Conservation (phyloP, 1,284 basidiomycete species). For the Anthracocystis setariae region DNA sequence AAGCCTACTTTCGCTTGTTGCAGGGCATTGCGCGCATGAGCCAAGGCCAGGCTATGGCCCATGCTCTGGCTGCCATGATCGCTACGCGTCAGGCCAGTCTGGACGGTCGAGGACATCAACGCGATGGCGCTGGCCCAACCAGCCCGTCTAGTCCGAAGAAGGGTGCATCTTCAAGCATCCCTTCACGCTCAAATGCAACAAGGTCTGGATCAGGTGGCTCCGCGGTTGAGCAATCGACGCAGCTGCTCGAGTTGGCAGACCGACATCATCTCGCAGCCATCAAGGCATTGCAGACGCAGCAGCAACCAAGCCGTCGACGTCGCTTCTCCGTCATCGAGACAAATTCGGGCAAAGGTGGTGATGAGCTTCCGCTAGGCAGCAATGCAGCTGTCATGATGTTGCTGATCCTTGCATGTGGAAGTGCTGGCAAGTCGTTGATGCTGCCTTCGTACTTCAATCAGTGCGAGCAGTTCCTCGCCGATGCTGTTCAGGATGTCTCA, state of each 20-base stretch:
- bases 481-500: constrained; percentile 41
- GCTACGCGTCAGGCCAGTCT: constrained; percentile 27
- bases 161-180: background rate
- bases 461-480: constrained; percentile 45
- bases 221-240: background rate
- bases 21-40: constrained; percentile 25
- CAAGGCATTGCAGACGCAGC: constrained; percentile 44
- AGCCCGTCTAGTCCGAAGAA: background rate
- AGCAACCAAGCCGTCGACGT: constrained; percentile 40
- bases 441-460: constrained; percentile 48
- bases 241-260: constrained; percentile 31
- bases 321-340: constrained; percentile 46
- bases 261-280: constrained; percentile 43
- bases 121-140: background rate
- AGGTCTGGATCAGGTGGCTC: background rate
- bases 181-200: background rate
- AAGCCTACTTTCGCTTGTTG: constrained; percentile 33
- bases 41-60: constrained; percentile 47
- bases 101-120: background rate
- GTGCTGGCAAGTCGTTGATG: constrained; percentile 44
- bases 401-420: constrained; percentile 39
- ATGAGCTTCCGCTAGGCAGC: constrained; percentile 35
- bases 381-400: constrained; percentile 43
- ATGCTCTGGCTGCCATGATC: constrained; percentile 37
- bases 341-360: constrained; percentile 9